Evolutionary conservation across 2,329 filamentous ascomycete species (phyloP).

Genomic region (Sphaerulina vaccinii): DNA sequence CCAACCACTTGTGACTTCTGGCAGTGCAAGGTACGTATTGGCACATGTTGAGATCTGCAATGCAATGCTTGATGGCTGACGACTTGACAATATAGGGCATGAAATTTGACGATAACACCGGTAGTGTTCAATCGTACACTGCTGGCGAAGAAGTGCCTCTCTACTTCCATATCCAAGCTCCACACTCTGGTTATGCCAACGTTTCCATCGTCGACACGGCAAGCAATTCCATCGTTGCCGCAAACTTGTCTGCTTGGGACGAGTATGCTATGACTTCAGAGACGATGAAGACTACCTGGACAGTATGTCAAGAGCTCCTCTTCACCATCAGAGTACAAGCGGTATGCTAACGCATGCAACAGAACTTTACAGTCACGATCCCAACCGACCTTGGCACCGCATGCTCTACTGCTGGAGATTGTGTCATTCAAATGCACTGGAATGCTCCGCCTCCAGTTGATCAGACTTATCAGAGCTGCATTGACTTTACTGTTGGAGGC

Average conservation of each 20-base stretch:
- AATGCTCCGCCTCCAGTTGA: constrained; percentile 49
- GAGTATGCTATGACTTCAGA: constrained; percentile 53
- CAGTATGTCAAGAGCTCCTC: not conserved
- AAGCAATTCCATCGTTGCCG: constrained; percentile 53
- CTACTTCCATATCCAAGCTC: constrained; percentile 50
- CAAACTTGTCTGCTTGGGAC: constrained; percentile 55
- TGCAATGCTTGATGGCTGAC: not conserved
- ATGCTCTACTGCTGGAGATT: constrained; percentile 51
- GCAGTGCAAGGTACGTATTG: constrained; percentile 46
- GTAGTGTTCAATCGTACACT: constrained; percentile 53
- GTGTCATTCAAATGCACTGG: constrained; percentile 65
- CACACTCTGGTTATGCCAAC: constrained; percentile 58
- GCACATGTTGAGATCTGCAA: not conserved
- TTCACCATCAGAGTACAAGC: too few species aligned
- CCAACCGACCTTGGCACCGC: constrained; percentile 49
- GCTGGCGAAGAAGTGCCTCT: constrained; percentile 50
- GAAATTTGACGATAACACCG: constrained; percentile 56
- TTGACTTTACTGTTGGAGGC: constrained; percentile 54
- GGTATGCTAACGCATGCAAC: too few species aligned
- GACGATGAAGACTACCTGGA: constrained; percentile 45
- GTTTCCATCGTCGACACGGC: constrained; percentile 58
- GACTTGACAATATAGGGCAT: constrained; percentile 50
- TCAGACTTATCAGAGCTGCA: constrained; percentile 64
- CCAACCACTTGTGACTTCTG: constrained; percentile 28
- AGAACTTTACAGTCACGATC: constrained; percentile 55